These are phyloP conservation scores for Sequoiadendron giganteum DNA, from an alignment of 75 land plant species.

Conservation along the genomic window DNA sequence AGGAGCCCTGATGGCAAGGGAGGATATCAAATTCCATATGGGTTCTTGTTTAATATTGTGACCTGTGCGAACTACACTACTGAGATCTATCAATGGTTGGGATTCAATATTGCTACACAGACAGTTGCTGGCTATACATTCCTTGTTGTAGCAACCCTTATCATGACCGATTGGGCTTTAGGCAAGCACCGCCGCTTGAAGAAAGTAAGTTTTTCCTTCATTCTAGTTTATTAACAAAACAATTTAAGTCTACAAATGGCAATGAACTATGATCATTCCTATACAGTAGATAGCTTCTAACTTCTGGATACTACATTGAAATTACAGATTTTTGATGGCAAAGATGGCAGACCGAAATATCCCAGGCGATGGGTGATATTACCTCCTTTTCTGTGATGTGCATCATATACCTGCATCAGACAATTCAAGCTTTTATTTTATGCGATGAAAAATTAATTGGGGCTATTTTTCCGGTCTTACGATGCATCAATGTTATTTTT, in stretches of 20 bases:
- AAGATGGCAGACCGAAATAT: conserved; percentile 86
- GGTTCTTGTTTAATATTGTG: conserved; percentile 85
- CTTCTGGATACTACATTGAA: not conserved
- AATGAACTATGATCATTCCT: not conserved
- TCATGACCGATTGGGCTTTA: conserved; percentile 95
- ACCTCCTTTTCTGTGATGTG: conserved; percentile 78
- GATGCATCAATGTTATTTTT: not conserved
- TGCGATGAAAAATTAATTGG: not conserved
- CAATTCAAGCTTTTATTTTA: not conserved
- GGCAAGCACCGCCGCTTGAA: conserved; percentile 88
- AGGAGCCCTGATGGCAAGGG: conserved; percentile 72
- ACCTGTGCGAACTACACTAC: conserved; percentile 99
- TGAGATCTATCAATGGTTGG: conserved; percentile 97
- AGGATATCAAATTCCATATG: conserved; percentile 88
- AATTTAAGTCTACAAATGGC: not conserved
- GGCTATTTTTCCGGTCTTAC: not conserved
- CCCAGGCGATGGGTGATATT: conserved; percentile 92
- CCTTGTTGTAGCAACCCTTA: conserved; percentile 68
- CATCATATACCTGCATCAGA: not conserved
- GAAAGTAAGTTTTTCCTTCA: conserved; percentile 47
- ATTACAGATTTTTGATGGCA: conserved; percentile 92
- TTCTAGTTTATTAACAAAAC: not conserved
- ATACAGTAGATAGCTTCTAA: not conserved
- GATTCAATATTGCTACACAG: conserved; percentile 95
- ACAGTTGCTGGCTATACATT: conserved; percentile 91